phyloP scores from a whole-genome alignment of 495 filamentous ascomycete genomes.

The Annulohypoxylon moriforme region DNA sequence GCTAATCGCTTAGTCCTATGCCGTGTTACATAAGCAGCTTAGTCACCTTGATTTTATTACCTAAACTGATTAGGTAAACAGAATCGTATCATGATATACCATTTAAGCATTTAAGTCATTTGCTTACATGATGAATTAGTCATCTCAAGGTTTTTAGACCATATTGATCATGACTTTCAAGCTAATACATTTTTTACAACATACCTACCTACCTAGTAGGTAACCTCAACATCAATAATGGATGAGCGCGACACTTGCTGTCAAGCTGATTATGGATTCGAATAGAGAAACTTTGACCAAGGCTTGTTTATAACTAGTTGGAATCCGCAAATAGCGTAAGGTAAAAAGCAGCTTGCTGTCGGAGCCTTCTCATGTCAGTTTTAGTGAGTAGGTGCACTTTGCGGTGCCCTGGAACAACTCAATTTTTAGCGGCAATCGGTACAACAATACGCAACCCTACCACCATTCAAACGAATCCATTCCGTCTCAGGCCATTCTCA shows the following conservation, averaged over 20 bases:
- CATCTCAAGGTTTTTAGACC: neutral
- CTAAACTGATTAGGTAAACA: neutral
- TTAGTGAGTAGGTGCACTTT: slow-evolving; percentile 15
- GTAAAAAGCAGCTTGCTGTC: neutral
- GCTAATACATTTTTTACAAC: neutral
- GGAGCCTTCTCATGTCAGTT: neutral
- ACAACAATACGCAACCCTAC: neutral
- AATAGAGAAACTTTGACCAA: neutral
- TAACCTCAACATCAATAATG: neutral
- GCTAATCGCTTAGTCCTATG: neutral
- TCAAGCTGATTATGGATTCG: neutral
- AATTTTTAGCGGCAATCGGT: slow-evolving; percentile 17
- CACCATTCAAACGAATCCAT: neutral
- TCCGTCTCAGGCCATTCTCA: neutral
- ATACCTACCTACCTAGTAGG: no score
- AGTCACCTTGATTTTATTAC: neutral
- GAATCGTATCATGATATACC: neutral
- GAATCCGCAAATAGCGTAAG: neutral
- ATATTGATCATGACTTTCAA: neutral
- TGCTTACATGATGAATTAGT: neutral
- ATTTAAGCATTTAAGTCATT: neutral
- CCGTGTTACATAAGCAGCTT: slow-evolving; percentile 9
- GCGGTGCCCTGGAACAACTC: slow-evolving; percentile 1
- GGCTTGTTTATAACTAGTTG: neutral
- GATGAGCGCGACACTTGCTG: neutral